Conservation (phyloP, 1,284 basidiomycete species). For the Boletus calvinii region DNA sequence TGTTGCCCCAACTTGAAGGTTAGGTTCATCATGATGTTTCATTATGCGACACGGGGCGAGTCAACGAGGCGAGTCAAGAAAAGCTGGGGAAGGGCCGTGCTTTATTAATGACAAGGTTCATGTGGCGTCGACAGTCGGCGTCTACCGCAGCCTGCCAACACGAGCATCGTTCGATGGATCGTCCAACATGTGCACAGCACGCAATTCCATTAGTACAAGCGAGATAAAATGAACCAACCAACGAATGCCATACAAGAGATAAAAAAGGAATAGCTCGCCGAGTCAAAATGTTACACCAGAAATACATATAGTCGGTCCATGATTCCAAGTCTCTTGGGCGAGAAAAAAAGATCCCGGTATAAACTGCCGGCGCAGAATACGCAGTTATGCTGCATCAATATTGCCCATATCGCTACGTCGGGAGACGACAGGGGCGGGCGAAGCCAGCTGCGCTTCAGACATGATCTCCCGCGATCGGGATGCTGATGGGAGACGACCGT, state of each 20-base stretch:
- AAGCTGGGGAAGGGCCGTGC: conserved; percentile 14
- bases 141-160: conserved; percentile 15
- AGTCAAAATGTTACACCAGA: conserved; percentile 25
- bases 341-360: neutral
- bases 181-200: conserved; percentile 12
- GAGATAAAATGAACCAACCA: conserved; percentile 16
- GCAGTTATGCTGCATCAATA: conserved; percentile 14
- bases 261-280: neutral
- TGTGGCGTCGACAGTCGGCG: conserved; percentile 31
- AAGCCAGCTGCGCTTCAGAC: conserved; percentile 28
- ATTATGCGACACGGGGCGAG: conserved; percentile 14
- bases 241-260: conserved; percentile 3
- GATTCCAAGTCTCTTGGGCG: conserved; percentile 5
- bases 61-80: conserved; percentile 12
- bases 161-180: conserved; percentile 8
- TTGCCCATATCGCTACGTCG: conserved; percentile 16
- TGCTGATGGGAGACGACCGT: conserved; percentile 21
- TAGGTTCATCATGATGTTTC: conserved; percentile 32
- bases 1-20: conserved; percentile 14
- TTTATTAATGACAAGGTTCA: conserved; percentile 28
- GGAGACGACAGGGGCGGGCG: conserved; percentile 17
- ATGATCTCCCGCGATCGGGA: conserved; percentile 27
- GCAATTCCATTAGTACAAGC: conserved; percentile 6
- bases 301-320: conserved; percentile 27
- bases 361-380: too few relatives aligned